phyloP scores from a whole-genome alignment of 139 green algal species.

The Trebouxia sp. region DNA sequence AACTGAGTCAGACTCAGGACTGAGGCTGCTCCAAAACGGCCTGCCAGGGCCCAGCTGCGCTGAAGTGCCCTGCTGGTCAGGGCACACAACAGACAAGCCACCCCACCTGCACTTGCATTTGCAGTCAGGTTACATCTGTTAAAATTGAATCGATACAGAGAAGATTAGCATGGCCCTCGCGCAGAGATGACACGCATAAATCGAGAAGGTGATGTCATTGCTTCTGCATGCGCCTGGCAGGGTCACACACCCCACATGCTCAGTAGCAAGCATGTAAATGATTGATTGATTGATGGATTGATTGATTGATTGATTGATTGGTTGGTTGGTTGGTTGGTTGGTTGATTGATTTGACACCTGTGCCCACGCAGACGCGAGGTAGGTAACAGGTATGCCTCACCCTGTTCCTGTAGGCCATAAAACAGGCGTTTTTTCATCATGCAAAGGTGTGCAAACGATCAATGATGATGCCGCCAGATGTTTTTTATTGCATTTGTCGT shows the following conservation, averaged over 20 bases:
- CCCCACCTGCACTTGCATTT: slow-evolving; percentile 20
- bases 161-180: slow-evolving; percentile 12
- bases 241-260: not conserved
- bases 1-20: not conserved
- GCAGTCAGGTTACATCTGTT: not conserved
- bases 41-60: not conserved
- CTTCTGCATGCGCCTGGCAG: not conserved
- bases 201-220: not conserved
- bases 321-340: no score
- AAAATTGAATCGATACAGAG: not conserved
- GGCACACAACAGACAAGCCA: slow-evolving; percentile 26
- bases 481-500: no score
- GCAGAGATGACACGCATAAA: slow-evolving; percentile 2
- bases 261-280: not conserved
- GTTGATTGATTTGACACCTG: no score
- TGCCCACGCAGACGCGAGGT: no score
- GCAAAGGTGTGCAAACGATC: not conserved
- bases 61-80: slow-evolving; percentile 23
- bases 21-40: slow-evolving; percentile 25
- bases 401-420: no score
- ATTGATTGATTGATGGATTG: no score
- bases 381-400: no score
- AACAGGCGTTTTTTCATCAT: not conserved
- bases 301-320: no score
- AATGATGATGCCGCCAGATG: no score